Percentiles rank a stretch among this genome's conserved stretches.
Conservation (phyloP, 169 alveolate species). For the Amoebophrya sp. region DNA sequence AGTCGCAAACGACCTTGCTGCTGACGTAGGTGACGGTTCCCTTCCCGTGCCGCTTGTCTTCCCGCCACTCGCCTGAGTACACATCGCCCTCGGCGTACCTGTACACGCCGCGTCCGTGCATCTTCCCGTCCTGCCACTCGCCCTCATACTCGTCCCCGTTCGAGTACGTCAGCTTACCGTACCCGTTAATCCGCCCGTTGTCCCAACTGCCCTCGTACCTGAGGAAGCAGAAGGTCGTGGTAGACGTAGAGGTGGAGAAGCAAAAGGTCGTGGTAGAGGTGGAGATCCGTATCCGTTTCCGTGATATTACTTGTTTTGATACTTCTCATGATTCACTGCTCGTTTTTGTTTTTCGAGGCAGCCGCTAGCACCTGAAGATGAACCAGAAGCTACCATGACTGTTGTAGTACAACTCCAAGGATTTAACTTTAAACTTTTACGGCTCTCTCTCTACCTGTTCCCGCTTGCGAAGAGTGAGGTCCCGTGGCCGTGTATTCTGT, state of each 20-base stretch:
- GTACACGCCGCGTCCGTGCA: conserved; percentile 84
- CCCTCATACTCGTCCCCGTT: conserved; percentile 91
- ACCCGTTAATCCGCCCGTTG: conserved; percentile 76
- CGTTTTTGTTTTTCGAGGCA: no score
- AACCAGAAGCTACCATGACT: not conserved
- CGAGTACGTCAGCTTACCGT: conserved; percentile 68
- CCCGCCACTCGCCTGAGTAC: conserved; percentile 83
- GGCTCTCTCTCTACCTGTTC: conserved; percentile 47
- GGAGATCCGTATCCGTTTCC: no score
- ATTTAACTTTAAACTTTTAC: not conserved
- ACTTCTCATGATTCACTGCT: no score
- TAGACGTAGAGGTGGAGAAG: not conserved
- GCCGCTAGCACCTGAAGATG: no score
- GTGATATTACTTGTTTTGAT: no score
- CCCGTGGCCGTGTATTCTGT: conserved; percentile 82
- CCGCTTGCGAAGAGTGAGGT: conserved; percentile 74
- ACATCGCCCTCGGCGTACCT: conserved; percentile 82
- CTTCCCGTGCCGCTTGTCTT: conserved; percentile 83
- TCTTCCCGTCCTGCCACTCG: conserved; percentile 84
- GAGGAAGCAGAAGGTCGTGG: not conserved
- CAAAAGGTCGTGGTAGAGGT: not conserved
- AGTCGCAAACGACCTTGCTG: conserved; percentile 15
- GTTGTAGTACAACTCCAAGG: not conserved
- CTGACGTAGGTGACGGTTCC: conserved; percentile 72
- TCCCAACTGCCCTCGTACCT: conserved; percentile 70